Evolutionary conservation across 371 early-diverging fungal genomes (phyloP), one percentile per base, ranked within the genome.

Genomic region (Ordospora pajunii): DNA sequence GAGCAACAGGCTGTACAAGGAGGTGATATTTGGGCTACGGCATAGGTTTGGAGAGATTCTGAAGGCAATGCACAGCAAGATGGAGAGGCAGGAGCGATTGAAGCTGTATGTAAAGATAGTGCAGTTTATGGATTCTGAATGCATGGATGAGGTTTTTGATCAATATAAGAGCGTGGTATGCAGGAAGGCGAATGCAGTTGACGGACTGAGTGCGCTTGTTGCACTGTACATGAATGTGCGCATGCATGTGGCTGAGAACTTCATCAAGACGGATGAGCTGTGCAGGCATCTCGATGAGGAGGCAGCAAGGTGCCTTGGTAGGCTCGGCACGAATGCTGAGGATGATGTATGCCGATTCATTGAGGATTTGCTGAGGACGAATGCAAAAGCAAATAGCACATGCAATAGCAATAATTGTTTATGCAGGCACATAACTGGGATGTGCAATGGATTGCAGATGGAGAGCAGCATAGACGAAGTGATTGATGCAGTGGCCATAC

Each of bases 31-130:
- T 32, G 11, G 48, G 32, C 50, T 51, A 3, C 40, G 8, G 37
- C 25, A 52, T 43, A 65, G 45, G 51, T 25, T 52, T 42, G 49
- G 42, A n/a, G 50, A 66, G 14, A 45, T 66, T 8, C 23, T 63
- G 48, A 66, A 17, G 40, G 8, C 52, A 4, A 9, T 42, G 37
- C 22, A 11, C 23, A 2, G 11, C 14, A 58, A 37, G 37, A 58
- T 58, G 58, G 58, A 58, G 37, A 58, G 37, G 14, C 40, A 37
- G 27, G 58, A 58, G 58, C 27, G 40, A 40, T 25, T 58, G 14
- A 58, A 58, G 58, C 19, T 58, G 25, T 58, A 58, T 58, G 58
- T 58, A 19, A 58, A 58, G 58, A 58, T 58, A n/a, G 37, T 58
- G 7, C 58, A 58, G n/a, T 58, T 58, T 19, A 58, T 58, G 58